These are phyloP conservation scores for Dillenia suffruticosa DNA, from an alignment of 164 flowering plant genomes.

Conservation along the genomic window DNA sequence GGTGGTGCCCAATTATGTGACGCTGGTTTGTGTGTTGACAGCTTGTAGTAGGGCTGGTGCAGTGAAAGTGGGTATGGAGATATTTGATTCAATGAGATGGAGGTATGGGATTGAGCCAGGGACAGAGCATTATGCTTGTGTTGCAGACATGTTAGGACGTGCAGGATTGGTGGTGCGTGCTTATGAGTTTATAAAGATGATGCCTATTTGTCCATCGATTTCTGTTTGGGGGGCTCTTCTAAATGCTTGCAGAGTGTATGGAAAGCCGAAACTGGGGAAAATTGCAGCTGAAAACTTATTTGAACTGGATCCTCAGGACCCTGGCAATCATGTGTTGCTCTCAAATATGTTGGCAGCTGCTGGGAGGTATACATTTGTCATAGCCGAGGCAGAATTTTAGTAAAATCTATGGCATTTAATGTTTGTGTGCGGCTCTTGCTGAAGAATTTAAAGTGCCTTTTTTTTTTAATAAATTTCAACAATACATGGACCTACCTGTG, in stretches of 20 bases:
- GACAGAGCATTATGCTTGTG: constrained; percentile 80
- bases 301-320: constrained; percentile 76
- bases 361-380: constrained; percentile 41
- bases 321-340: constrained; percentile 80
- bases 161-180: constrained; percentile 80
- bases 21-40: constrained; percentile 63
- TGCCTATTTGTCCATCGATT: constrained; percentile 62
- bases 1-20: constrained; percentile 59
- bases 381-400: not conserved
- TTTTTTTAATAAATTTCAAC: too few relatives aligned
- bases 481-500: too few relatives aligned
- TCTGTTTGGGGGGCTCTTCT: constrained; percentile 90
- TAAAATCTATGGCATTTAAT: too few relatives aligned
- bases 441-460: too few relatives aligned
- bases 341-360: constrained; percentile 79
- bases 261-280: constrained; percentile 60
- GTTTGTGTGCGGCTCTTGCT: too few relatives aligned
- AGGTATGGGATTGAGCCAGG: constrained; percentile 62
- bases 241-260: constrained; percentile 64
- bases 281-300: constrained; percentile 70
- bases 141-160: constrained; percentile 80
- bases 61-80: constrained; percentile 55
- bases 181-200: constrained; percentile 47
- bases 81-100: constrained; percentile 61
- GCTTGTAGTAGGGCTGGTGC: constrained; percentile 79